Base-by-base conservation (phyloP, 805 yeast species). In the Yamadazyma philogaea region DNA sequence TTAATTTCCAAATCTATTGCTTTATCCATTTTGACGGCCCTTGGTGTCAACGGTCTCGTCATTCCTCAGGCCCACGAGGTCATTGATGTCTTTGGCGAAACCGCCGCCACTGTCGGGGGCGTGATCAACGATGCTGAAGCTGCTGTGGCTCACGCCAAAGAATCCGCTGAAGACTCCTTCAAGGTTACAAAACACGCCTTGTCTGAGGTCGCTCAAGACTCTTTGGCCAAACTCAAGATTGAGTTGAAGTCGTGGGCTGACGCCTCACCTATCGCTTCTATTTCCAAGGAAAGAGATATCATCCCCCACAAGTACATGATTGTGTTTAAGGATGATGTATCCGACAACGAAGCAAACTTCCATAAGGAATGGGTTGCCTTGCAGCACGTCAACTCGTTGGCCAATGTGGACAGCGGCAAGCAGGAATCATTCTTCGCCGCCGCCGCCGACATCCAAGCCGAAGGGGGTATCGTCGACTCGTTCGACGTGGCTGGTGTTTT, bases 261-360 rank as follows among this genome's bases (percentile, higher is more conserved):
- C 34, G 56, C 61, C 12, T 78, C 78, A 21, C 81, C 84, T 5
- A 54, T 83, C 30, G 54, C 79, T 46, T 58, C 74, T 30, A 61
- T 75, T 27, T 4, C 16, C 14, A 39, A 42, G 37, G 76, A 75
- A 39, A 61, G 70, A 40, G 74, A 77, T 44, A 50, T 75, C 35
- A 77, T 84, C 53, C 82, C 89, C 28, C 75, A 84, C 69, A 82
- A 83, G 56, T 93, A 88, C 72, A 90, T 93, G 50, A 70, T 93
- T 53, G 89, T 90, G 39, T 81, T 91, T 70, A 89, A 88, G 71
- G 77, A 79, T 42, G 78, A 70, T 40, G 71, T 81, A 26, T 56
- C 75, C 17, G 63, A 74, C 19, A 78, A 78, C 28, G 78, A 77
- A 46, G 68, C 77, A 24, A 68, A 70, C 31, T 75, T 79, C 72